Base-by-base conservation (phyloP, 2,329 filamentous ascomycete genomes). In the Alternaria ventricosa region DNA sequence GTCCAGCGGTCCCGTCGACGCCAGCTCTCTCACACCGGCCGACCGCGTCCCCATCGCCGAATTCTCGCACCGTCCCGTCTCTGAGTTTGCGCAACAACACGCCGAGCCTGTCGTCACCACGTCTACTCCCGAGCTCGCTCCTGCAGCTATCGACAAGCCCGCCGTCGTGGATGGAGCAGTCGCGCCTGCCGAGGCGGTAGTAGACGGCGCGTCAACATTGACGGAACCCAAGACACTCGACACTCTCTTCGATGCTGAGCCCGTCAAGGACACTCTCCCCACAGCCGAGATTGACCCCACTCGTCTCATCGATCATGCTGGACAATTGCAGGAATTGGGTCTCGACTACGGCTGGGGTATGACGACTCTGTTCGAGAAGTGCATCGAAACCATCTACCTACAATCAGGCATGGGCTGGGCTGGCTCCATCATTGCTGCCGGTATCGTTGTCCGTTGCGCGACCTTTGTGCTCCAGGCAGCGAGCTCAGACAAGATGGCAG, bases 271-370 rank as follows among this genome's bases (percentile, higher is more conserved):
- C 30, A 20, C 60, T 5, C 54, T 70, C n/a, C 58, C 69, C 43
- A 61, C 58, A 23, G 57, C 64, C 6, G 61, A 74, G 13, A 60
- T 74, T 10, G 76, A 79, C 44, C 71, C 84, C 46, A 84, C 89
- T 64, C 82, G 86, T 65, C 87, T 93, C 66, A 88, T 91, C 36
- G 91, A 95, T 74, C 85, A 88, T 55, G 87, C 97, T 62, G 96
- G 96, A 66, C 97, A 94, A 75, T 84, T 99, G 62, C 88, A 92
- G 71, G 86, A 88, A 7, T 84, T 98, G 11, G 96, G 96, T 4
- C 83, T 99, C 22, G 92, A 98, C 73, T 98, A 91, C 74, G 94
- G 95, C 76, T 94, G 84, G 83, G 95, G 95, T 15, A 88, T 92
- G 6, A 92, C 94, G 0, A 82, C 89, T 5, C 69, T 88, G 15